These are phyloP conservation scores for Claviceps lovelessii DNA, from an alignment of 2,329 filamentous ascomycete species.

Conservation along the genomic window DNA sequence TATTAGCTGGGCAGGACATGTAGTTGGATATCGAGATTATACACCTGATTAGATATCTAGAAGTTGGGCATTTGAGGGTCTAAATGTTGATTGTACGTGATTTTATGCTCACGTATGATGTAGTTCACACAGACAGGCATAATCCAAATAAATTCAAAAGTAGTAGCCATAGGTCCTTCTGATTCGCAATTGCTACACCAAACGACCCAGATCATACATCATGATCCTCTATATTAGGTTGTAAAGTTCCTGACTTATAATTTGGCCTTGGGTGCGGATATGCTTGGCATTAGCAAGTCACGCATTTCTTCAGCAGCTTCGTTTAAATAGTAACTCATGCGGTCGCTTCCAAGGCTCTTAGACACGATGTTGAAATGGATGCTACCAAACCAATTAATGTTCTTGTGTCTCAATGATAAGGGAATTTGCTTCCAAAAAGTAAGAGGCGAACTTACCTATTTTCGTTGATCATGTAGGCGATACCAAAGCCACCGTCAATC, in stretches of 20 bases:
- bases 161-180: not conserved
- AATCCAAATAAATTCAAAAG: not conserved
- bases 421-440: not conserved
- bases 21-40: not conserved
- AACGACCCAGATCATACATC: not conserved
- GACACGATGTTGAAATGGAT: slow-evolving; percentile 97
- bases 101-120: not conserved
- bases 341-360: slow-evolving; percentile 77
- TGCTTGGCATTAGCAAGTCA: slow-evolving; percentile 67
- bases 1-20: not conserved
- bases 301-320: slow-evolving; percentile 85
- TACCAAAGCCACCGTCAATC: slow-evolving; percentile 87
- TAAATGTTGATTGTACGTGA: not conserved
- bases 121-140: not conserved
- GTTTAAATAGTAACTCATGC: slow-evolving; percentile 91
- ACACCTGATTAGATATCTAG: not conserved
- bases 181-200: not conserved
- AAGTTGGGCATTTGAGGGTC: not conserved
- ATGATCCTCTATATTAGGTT: not conserved
- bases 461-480: slow-evolving; percentile 99
- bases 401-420: too few relatives aligned
- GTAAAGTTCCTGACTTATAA: slow-evolving; percentile 24
- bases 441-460: slow-evolving; percentile 49
- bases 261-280: slow-evolving; percentile 75
- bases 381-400: slow-evolving; percentile 29